A percentile compares a stretch with the other conserved stretches of the same genome.
Conservation (phyloP, 192 early-diverging fungal species). For the Coemansia sp. region DNA sequence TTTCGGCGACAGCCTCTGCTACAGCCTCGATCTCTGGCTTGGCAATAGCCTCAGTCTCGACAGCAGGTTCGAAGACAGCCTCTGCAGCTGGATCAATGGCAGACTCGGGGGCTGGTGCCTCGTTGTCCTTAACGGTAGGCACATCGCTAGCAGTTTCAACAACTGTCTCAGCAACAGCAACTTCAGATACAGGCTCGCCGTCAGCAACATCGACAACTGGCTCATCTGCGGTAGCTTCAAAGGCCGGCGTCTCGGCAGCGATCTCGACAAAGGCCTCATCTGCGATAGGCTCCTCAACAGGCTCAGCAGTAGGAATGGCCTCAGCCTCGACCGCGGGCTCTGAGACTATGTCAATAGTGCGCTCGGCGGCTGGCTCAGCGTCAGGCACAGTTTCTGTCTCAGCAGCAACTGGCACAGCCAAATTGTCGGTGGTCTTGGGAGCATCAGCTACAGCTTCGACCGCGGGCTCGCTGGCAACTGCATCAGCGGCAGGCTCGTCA, state of each 20-base stretch:
- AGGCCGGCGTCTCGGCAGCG: neutral
- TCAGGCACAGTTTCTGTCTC: neutral
- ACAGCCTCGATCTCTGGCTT: slow-evolving; percentile 1
- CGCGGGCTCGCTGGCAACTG: slow-evolving; percentile 9
- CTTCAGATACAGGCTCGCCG: neutral
- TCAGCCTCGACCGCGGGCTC: slow-evolving; percentile 10
- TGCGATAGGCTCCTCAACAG: neutral
- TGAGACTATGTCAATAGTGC: neutral
- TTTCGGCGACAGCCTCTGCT: neutral
- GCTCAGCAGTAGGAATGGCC: neutral
- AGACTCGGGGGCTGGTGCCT: neutral
- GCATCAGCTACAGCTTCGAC: neutral
- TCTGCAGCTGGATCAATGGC: neutral
- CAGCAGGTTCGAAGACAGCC: neutral
- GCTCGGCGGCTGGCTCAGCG: neutral
- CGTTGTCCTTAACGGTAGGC: neutral
- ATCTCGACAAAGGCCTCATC: too few species aligned
- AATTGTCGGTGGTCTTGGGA: neutral
- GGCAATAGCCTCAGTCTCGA: neutral
- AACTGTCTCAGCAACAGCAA: neutral
- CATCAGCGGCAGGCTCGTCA: neutral
- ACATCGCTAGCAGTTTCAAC: neutral
- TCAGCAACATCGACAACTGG: neutral
- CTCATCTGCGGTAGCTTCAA: neutral
- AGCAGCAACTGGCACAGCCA: neutral